Evolutionary conservation across 257 asterid genomes (phyloP), one percentile per base, ranked within the genome.

Genomic region (Ligustrum vulgare): DNA sequence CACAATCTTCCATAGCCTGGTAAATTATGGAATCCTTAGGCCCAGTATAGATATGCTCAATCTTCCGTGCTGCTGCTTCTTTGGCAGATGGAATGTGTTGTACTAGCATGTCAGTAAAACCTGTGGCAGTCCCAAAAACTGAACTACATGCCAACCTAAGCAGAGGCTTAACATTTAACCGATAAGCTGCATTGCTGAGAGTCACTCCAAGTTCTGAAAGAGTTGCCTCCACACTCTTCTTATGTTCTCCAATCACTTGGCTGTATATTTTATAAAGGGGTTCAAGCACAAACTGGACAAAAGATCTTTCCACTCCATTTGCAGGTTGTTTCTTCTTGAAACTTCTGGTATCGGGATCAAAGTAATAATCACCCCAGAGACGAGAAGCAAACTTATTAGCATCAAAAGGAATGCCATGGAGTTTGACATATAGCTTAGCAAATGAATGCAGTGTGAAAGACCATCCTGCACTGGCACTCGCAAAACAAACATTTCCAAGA

Each of bases 381-480:
- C 96, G 91, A 73, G 91, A 81, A 65, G 96, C 96, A 83, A 95
- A 95, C 87, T 93, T 93, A 78, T 83, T 80, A 31, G 98, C 91
- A 83, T 95, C 99, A 84, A 95, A 91, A 23, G 96, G 93, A 76
- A 95, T 84, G 47, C 99, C 99, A 25, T 93, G 98, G 76, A 95
- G 93, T 83, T 93, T 95, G 28, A 90, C 96, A 74, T 92, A 95
- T 43, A 95, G 89, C 87, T 93, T 95, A 45, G 98, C 97, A 84
- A 95, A 95, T 7, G 99, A 95, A 80, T 85, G 94, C 84, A 95
- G 82, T 62, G 99, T 92, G 85, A 95, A 92, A 1, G 94, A 91
- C 98, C 99, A 95, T 78, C 99, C 98, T n/a, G 97, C 99, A 80
- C 83, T 95, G n/a, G 93, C 94, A 86, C 97, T 90, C 80, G 98